phyloP scores from a whole-genome alignment of 768 basidiomycete genomes.

The Mycena latifolia region DNA sequence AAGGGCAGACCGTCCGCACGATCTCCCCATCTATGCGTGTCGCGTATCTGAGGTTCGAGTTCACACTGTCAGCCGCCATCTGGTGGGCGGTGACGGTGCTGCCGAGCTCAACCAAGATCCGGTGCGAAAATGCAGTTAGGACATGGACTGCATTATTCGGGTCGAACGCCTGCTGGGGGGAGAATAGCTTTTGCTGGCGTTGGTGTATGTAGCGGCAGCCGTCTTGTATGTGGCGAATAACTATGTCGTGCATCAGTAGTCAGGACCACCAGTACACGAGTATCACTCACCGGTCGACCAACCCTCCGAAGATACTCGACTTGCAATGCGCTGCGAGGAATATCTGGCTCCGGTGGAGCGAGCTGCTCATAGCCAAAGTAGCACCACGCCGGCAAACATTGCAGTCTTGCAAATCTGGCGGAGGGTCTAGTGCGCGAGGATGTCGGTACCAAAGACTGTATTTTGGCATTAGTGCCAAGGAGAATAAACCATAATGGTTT shows the following conservation, averaged over 20 bases:
- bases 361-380: conserved; percentile 2
- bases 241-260: conserved; percentile 1
- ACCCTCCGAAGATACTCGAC: conserved; percentile 9
- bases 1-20: conserved; percentile 9
- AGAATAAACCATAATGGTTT: conserved; percentile 4
- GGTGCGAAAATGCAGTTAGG: conserved; percentile 4
- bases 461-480: neutral
- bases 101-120: neutral
- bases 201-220: neutral
- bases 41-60: neutral
- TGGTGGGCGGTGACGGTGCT: neutral
- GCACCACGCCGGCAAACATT: conserved; percentile 3
- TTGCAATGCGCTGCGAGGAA: neutral
- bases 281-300: neutral
- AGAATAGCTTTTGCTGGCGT: neutral
- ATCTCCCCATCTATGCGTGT: conserved; percentile 5
- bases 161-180: neutral
- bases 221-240: conserved; percentile 3
- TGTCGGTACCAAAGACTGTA: neutral
- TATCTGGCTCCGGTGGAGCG: neutral
- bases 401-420: neutral
- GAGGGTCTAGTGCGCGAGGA: neutral
- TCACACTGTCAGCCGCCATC: neutral
- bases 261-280: too few species aligned
- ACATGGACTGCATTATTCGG: neutral